Base-by-base conservation (phyloP, 371 early-diverging fungal genomes). In the Mucor racemosus region DNA sequence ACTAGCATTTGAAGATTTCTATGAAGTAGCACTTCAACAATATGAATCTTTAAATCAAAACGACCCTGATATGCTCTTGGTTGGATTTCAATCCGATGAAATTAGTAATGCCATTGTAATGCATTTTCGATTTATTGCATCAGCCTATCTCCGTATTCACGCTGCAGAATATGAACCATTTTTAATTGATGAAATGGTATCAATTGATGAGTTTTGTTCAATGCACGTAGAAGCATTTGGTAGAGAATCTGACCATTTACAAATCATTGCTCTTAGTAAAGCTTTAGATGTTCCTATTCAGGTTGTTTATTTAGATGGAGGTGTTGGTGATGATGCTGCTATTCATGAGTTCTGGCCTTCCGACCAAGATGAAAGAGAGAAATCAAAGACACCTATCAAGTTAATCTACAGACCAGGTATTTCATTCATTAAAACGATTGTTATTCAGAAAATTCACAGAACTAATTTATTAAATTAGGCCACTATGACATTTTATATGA, bases 201-300 rank as follows among this genome's bases (percentile, higher is more conserved):
- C 80, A 2, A 90, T 92, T 74, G 86, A 86, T 34, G 81, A 85
- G 26, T 92, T 85, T 46, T 91, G 92, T 62, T 73, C 78, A 1
- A 81, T 79, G 71, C 80, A 85, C 61, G 90, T 92, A 0, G 91
- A 90, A 62, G 91, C 89, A 1, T 88, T 92, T 82, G 92, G 88
- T 7, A 77, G 86, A 34, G 92, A 92, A 71, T 85, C 88, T 1
- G 92, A 92, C 61, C 86, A 92, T 58, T 78, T 90, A 40, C 88
- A 88, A 64, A 80, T 92, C 14, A 90, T 87, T 65, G 90, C 88
- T 3, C 58, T 92, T 19, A 83, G 85, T 17, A 86, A 84, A 58
- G 88, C 84, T 0, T 58, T 88, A n/a, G 71, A 84, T 59, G 71
- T 88, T 0, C 84, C 84, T 19, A 78, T 90, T 15, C 76, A 86